Conservation (phyloP, 768 basidiomycete genomes). For the Mycena albidolilacea region DNA sequence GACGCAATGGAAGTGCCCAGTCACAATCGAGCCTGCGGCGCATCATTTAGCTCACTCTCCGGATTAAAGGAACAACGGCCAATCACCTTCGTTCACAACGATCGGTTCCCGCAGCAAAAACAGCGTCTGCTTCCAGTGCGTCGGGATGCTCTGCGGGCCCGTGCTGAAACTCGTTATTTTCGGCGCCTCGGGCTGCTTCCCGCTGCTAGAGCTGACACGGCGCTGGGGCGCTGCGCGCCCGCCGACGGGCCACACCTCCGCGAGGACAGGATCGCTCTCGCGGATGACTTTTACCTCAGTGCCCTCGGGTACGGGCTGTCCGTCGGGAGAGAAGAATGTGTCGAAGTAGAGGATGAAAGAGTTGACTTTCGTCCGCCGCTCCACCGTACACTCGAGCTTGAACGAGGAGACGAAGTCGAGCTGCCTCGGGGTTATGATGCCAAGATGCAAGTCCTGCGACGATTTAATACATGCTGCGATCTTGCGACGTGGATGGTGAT, state of each 20-base stretch:
- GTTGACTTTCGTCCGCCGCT: slow-evolving; percentile 75
- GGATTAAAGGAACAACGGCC: neutral
- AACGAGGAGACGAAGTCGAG: slow-evolving; percentile 89
- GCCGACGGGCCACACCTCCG: slow-evolving; percentile 86
- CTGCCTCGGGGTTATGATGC: slow-evolving; percentile 73
- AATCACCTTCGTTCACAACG: slow-evolving; percentile 77
- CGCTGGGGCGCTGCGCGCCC: slow-evolving; percentile 74
- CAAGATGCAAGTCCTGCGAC: slow-evolving; percentile 81
- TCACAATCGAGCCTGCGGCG: slow-evolving; percentile 75
- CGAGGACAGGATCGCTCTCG: slow-evolving; percentile 74
- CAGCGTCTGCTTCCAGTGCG: slow-evolving; percentile 97
- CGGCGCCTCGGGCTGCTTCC: slow-evolving; percentile 57
- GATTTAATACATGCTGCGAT: neutral
- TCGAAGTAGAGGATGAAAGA: slow-evolving; percentile 95
- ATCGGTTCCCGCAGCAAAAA: slow-evolving; percentile 90
- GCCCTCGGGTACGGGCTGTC: slow-evolving; percentile 65
- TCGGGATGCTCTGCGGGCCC: slow-evolving; percentile 87
- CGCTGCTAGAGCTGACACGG: slow-evolving; percentile 68
- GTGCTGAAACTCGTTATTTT: slow-evolving; percentile 87
- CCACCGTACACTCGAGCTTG: slow-evolving; percentile 74
- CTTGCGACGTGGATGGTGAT: slow-evolving; percentile 6
- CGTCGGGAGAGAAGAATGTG: slow-evolving; percentile 85
- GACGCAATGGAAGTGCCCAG: slow-evolving; percentile 86
- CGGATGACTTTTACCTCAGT: slow-evolving; percentile 70
- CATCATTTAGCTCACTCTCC: neutral